A percentile compares a stretch with the other conserved stretches of the same genome.
Conservation (phyloP, 108 stramenopile species). For the Ochromonas danica region DNA sequence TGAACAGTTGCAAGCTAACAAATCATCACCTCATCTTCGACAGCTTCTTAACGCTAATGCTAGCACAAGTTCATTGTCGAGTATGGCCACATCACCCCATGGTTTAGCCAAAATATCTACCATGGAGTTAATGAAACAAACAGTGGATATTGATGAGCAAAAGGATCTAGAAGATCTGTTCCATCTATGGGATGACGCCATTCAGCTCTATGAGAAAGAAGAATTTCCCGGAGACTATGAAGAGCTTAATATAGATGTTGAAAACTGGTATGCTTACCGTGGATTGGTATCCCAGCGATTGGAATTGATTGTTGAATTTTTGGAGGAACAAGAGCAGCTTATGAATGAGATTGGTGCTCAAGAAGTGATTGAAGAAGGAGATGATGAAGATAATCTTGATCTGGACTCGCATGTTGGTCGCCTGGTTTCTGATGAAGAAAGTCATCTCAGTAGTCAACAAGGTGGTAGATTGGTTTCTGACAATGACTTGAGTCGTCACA, state of each 20-base stretch:
- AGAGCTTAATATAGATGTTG: background rate
- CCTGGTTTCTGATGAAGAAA: too few relatives aligned
- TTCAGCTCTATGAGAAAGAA: conserved; percentile 4
- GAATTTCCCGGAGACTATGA: conserved; percentile 24
- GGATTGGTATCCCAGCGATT: background rate
- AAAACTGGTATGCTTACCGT: conserved; percentile 22
- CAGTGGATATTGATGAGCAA: background rate
- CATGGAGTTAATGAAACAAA: background rate
- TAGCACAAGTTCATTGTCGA: too few relatives aligned
- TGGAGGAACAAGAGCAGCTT: background rate
- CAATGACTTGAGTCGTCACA: too few relatives aligned
- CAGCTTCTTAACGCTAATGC: too few relatives aligned
- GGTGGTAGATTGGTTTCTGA: too few relatives aligned
- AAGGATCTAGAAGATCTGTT: background rate
- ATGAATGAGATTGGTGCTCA: background rate
- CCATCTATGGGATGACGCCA: conserved; percentile 7
- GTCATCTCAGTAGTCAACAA: too few relatives aligned
- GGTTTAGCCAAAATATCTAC: too few relatives aligned
- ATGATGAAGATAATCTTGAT: too few relatives aligned
- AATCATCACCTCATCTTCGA: too few relatives aligned
- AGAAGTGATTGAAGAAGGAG: too few relatives aligned
- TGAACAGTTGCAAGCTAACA: background rate
- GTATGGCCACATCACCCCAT: too few relatives aligned
- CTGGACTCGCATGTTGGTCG: too few relatives aligned
- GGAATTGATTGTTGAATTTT: background rate